phyloP scores from a whole-genome alignment of 805 yeast genomes.

The Hanseniaspora pseudoguilliermondii region DNA sequence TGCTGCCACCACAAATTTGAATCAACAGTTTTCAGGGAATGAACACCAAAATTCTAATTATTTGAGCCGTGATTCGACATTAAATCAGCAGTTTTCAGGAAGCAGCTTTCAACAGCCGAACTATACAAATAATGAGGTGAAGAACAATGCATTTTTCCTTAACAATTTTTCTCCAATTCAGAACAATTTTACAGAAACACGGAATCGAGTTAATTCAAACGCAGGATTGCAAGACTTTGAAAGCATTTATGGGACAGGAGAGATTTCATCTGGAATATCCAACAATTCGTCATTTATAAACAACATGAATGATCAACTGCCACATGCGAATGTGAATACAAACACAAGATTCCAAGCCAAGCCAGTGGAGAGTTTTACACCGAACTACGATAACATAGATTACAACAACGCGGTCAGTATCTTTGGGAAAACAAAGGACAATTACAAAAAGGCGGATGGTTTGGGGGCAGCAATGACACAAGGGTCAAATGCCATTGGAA shows the following conservation, averaged over 20 bases:
- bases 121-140: background rate
- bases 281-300: background rate
- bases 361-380: background rate
- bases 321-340: background rate
- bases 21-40: background rate
- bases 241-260: background rate
- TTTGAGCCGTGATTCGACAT: background rate
- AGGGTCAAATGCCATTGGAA: background rate
- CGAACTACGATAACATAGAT: slow-evolving; percentile 6
- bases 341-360: background rate
- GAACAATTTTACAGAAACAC: background rate
- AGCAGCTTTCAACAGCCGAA: background rate
- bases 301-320: background rate
- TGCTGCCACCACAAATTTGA: background rate
- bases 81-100: background rate
- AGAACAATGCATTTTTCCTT: background rate
- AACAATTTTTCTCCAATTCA: background rate
- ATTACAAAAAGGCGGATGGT: background rate
- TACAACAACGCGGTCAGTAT: background rate
- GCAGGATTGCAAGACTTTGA: slow-evolving; percentile 1
- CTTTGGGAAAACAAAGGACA: background rate
- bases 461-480: background rate
- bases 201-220: background rate
- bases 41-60: background rate
- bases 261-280: background rate